Evolutionary conservation across 176 grass and related monocot genomes (phyloP).

Genomic region (Typha latifolia): DNA sequence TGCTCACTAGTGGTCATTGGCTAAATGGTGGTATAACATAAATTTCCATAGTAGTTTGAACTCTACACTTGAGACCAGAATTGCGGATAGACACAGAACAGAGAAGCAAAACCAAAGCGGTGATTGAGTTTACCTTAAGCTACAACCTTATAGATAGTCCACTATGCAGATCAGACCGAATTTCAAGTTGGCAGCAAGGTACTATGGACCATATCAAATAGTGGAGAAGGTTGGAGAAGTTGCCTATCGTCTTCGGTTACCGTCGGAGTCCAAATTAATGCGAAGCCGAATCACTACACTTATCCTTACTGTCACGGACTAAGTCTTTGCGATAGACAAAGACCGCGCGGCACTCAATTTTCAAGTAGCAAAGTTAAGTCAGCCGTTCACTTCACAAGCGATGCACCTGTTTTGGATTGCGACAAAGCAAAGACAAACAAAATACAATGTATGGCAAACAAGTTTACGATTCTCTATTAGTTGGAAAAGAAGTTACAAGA

Average conservation of each 20-base stretch:
- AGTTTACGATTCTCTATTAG: no score
- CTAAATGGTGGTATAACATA: conserved; percentile 3
- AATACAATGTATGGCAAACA: no score
- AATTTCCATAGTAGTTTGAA: neutral
- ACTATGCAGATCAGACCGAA: neutral
- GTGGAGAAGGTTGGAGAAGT: neutral
- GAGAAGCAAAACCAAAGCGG: neutral
- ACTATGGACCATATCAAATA: neutral
- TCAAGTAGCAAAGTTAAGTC: no score
- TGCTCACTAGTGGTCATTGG: neutral
- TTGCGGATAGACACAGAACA: neutral
- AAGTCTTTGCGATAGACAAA: no score
- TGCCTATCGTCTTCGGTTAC: neutral
- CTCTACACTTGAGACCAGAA: neutral
- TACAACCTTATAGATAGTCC: neutral
- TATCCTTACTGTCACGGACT: no score
- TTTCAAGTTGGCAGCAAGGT: neutral
- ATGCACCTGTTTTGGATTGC: no score
- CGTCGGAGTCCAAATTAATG: conserved; percentile 14
- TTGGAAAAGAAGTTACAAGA: no score
- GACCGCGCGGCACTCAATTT: no score
- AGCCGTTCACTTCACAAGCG: no score
- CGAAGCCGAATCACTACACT: conserved; percentile 57
- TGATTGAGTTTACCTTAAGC: neutral
- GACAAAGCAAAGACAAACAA: no score